phyloP scores from a whole-genome alignment of 257 asterid species.

The Solanum pinnatisectum region DNA sequence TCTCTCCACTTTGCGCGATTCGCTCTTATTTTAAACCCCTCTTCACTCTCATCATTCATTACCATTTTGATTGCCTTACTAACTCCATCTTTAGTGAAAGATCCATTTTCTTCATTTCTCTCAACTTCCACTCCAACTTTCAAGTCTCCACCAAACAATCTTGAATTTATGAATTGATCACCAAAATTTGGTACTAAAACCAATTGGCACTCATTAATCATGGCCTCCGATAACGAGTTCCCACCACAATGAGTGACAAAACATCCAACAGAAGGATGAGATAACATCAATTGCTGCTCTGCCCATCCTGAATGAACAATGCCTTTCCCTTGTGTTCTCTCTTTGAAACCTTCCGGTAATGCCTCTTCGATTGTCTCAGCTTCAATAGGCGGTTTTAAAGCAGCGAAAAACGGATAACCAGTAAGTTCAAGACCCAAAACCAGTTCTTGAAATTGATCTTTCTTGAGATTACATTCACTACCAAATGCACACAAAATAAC shows the following conservation, averaged over 20 bases:
- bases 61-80: conserved; percentile 2
- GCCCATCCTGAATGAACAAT: conserved; percentile 22
- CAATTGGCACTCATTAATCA: conserved; percentile 15
- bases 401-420: conserved; percentile 18
- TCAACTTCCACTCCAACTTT: conserved; percentile 24
- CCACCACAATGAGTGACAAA: conserved; percentile 27
- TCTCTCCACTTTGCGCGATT: conserved; percentile 19
- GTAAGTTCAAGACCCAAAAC: conserved; percentile 22
- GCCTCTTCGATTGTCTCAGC: conserved; percentile 8
- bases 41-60: conserved; percentile 18
- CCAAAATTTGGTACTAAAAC: conserved; percentile 20
- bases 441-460: conserved; percentile 18
- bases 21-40: conserved; percentile 6
- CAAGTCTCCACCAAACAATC: conserved; percentile 12
- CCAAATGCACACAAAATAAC: conserved; percentile 41
- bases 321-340: conserved; percentile 13
- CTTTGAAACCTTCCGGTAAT: conserved; percentile 12
- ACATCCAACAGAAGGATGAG: conserved; percentile 21
- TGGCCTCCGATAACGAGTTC: conserved; percentile 16
- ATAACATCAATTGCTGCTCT: conserved; percentile 21
- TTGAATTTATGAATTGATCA: conserved; percentile 20
- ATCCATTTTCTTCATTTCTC: conserved; percentile 21
- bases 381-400: conserved; percentile 21
- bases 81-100: conserved; percentile 10
- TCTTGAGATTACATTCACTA: conserved; percentile 29